Percentiles rank a stretch among this genome's conserved stretches.
Conservation (phyloP, 129 eudicot species). For the Escallonia herrerae region DNA sequence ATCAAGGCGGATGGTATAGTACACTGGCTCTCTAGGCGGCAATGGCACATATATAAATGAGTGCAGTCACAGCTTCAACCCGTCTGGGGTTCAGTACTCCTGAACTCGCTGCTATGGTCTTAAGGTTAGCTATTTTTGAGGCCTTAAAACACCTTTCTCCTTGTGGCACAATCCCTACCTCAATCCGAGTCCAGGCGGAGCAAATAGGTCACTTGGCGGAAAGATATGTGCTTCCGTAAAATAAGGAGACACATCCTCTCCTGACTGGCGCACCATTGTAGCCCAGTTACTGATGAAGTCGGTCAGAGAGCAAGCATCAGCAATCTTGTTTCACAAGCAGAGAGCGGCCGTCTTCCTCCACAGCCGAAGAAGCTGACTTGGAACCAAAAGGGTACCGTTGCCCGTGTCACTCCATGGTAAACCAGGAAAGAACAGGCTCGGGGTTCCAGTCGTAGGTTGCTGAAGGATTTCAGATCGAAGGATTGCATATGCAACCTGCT, state of each 20-base stretch:
- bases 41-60: slow-evolving; percentile 6
- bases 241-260: background rate
- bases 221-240: background rate
- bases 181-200: background rate
- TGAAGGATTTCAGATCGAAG: background rate
- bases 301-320: background rate
- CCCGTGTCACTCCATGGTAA: background rate
- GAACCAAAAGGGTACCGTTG: background rate
- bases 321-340: slow-evolving; percentile 2
- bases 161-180: background rate
- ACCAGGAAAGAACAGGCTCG: background rate
- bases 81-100: slow-evolving; percentile 5
- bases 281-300: slow-evolving; percentile 2
- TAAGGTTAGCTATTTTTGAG: slow-evolving; percentile 5
- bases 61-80: slow-evolving; percentile 4
- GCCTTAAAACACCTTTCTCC: background rate
- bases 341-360: background rate
- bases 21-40: background rate
- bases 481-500: background rate
- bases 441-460: background rate
- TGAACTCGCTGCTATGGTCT: background rate
- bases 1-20: background rate
- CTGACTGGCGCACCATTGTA: background rate
- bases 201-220: background rate
- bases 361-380: slow-evolving; percentile 5